These are phyloP conservation scores for Candida suzukii DNA, from an alignment of 805 yeast genomes.

Conservation along the genomic window DNA sequence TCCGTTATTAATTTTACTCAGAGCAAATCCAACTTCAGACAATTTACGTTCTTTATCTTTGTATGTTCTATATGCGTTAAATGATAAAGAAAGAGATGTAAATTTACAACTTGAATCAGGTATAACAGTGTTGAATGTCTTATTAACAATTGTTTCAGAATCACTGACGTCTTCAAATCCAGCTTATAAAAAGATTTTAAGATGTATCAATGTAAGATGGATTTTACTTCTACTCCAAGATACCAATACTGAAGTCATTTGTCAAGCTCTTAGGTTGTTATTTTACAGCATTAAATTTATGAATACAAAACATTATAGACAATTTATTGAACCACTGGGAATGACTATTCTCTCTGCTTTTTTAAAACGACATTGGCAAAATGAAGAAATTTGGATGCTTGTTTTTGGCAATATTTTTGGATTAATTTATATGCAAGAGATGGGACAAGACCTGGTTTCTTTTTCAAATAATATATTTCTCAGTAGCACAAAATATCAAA, in stretches of 20 bases:
- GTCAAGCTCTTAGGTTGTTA: slow-evolving; percentile 36
- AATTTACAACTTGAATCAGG: neutral
- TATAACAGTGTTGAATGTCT: neutral
- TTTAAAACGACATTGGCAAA: slow-evolving; percentile 41
- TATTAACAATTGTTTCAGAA: slow-evolving; percentile 5
- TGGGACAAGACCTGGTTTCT: neutral
- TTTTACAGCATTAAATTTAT: slow-evolving; percentile 39
- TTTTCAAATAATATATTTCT: slow-evolving; percentile 6
- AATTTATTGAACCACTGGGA: slow-evolving; percentile 49
- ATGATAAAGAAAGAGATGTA: slow-evolving; percentile 19
- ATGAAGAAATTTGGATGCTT: slow-evolving; percentile 34
- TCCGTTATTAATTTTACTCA: slow-evolving; percentile 33
- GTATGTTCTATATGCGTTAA: slow-evolving; percentile 43
- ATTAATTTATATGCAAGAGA: slow-evolving; percentile 20
- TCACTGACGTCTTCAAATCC: slow-evolving; percentile 8
- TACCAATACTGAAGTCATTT: slow-evolving; percentile 28
- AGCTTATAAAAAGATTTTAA: slow-evolving; percentile 33
- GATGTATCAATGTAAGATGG: slow-evolving; percentile 62
- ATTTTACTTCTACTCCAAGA: slow-evolving; percentile 45
- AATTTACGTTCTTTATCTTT: slow-evolving; percentile 44
- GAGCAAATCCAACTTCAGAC: slow-evolving; percentile 46
- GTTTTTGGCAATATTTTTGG: slow-evolving; percentile 43
- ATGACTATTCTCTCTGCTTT: slow-evolving; percentile 38
- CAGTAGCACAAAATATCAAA: slow-evolving; percentile 9
- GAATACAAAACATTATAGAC: slow-evolving; percentile 38